A percentile compares a stretch with the other conserved stretches of the same genome.
Evolutionary conservation across 345 rosid genomes (phyloP).

Genomic region (Rhizophora mangle): DNA sequence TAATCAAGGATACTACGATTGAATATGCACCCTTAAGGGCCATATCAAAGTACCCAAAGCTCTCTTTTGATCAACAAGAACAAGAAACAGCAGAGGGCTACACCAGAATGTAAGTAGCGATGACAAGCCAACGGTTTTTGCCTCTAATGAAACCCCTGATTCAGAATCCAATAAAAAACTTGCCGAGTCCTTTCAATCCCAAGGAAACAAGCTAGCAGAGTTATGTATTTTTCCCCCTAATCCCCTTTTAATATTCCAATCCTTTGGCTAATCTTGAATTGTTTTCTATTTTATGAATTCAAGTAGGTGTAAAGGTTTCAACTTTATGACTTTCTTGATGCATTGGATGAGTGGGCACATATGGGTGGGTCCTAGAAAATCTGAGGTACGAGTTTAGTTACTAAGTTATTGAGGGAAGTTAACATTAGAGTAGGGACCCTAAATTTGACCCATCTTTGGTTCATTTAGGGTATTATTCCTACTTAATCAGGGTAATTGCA

Average conservation of each 20-base stretch:
- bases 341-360: background rate
- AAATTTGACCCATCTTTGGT: too few species aligned
- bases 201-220: slow-evolving; percentile 80
- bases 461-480: too few species aligned
- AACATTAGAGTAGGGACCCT: too few species aligned
- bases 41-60: slow-evolving; percentile 42
- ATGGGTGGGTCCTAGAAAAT: background rate
- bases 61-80: slow-evolving; percentile 54
- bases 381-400: background rate
- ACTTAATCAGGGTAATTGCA: too few species aligned
- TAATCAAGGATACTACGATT: too few species aligned
- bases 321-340: background rate
- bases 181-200: slow-evolving; percentile 54
- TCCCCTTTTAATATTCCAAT: background rate
- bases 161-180: slow-evolving; percentile 33
- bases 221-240: slow-evolving; percentile 4
- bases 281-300: background rate
- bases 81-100: background rate
- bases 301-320: background rate
- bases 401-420: background rate
- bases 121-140: background rate
- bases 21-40: slow-evolving; percentile 19
- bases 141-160: slow-evolving; percentile 11
- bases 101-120: background rate
- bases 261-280: background rate